Base-by-base conservation (phyloP, 2,329 filamentous ascomycete genomes). In the Dothideomycetes sp. region DNA sequence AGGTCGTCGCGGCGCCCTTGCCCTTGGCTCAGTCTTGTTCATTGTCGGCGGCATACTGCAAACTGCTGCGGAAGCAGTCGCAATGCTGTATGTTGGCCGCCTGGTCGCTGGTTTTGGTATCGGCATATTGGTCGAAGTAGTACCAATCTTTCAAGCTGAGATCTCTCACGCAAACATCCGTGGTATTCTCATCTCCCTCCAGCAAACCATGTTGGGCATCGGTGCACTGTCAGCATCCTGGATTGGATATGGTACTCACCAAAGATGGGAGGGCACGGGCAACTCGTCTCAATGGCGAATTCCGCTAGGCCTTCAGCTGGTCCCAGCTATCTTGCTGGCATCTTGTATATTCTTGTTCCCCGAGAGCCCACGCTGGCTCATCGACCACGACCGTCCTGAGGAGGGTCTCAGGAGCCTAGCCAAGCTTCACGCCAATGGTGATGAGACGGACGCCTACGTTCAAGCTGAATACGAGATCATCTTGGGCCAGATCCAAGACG, bases 141-240 rank as follows among this genome's bases (percentile, higher is more conserved):
- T 86, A 56, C 82, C 85, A 52, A 68, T 85, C 42, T 86, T 88
- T 71, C 88, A 89, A 80, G 84, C 79, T 33, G 83, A 87, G 63
- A 82, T 87, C 55, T 39, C 48, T 1, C 50, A 51, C 18, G 40
- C 45, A 2, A 47, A 41, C 17, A 52, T 52, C 18, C 31, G 49
- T 36, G 49, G 50, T 12, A 40, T 42, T 30, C 48, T 52, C 33
- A 51, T 49, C 3, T 39, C 39, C n/a, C 41, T 51, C 7, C 48
- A 50, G 36, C 52, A 51, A 34, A 38, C 50, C 19, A 47, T 49
- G 81, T 57, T 86, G 30, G 81, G 81, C 2, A 72, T 87, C 17
- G 82, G 83, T 40, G 65, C 80, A 10, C 70, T 87, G 2, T 61
- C 75, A 16, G 81, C 82, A n/a, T 43, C 48, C 15, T 52, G 50